Base-by-base conservation (phyloP, 2,329 filamentous ascomycete species). In the Alternaria brassicicola region DNA sequence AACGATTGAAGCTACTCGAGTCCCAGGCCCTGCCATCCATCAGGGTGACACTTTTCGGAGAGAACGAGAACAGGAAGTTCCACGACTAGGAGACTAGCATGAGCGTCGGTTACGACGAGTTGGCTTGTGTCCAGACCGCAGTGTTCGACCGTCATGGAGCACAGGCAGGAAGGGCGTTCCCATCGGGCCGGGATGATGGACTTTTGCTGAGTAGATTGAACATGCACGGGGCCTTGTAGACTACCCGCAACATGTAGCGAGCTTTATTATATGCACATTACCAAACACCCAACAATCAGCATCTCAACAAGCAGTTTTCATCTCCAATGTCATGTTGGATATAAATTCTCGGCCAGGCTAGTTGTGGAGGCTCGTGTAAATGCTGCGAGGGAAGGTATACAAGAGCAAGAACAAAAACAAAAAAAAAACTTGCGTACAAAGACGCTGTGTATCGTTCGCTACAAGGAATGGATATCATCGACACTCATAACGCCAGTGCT, bases 51-150 rank as follows among this genome's bases (percentile, higher is more conserved):
- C 84, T 99, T 59, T 99, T 99, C 74, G 95, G 95, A 61, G 89
- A 92, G 82, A 99, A 99, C 83, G 85, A 88, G 71, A 97, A 98
- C 86, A 89, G 95, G 78, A 96, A 90, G 82, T 99, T 98, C 86
- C 91, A 87, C 75, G 93, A 98, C 77, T 99, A 89, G 77, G 72
- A 46, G 4, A 15, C 26, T 35, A 13, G 45, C 50, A 6, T 42
- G n/a, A 26, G 28, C 6, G 39, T 23, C 12, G 46, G 15, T n/a
- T 30, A 47, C 28, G 35, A 49, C 33, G 42, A 52, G 36, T n/a
- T 31, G 50, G 35, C 46, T 50, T 26, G 38, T 12, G 33, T 33
- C 31, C 25, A n/a, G 41, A 28, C 41, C 33, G 45, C 33, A 31
- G 42, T 23, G n/a, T 23, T 35, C 38, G 15, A 28, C 36, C 13